Base-by-base conservation (phyloP, 805 yeast species). In the Candida bentonensis region DNA sequence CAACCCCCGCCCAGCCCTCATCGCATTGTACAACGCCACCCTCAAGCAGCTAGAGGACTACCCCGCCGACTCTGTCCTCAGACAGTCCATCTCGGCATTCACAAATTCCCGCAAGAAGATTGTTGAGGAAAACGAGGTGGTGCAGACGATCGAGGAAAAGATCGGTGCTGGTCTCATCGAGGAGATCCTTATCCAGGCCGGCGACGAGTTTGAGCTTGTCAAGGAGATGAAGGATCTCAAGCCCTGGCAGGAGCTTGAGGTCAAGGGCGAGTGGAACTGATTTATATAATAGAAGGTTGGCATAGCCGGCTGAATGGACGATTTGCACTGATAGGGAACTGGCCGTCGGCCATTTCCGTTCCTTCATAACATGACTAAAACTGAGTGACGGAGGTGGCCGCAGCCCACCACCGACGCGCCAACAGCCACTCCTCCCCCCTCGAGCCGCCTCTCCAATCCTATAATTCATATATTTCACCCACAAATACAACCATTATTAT, bases 91-190 rank as follows among this genome's bases (percentile, higher is more conserved):
- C 3, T 82, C 79, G 62, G 73, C 76, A 46, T 65, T 85, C 61
- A 83, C 92, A 43, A 72, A 71, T 53, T 70, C 80, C 57, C 75
- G 95, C 58, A 69, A 80, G 58, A 65, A 68, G 39, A 67, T 82
- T 42, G 94, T 83, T 20, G 77, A 82, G 58, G 56, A 63, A 40
- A 72, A 73, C 48, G 84, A 78, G 51, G 73, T 76, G 44, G 63
- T 71, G 36, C 81, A 73, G 54, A 73, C 69, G 49, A 82, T 85
- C 52, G 95, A 85, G 66, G 64, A 68, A 50, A 64, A 76, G 59
- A 79, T 85, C 50, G 94, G 94, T 17, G 77, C 80, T 49, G 95
- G 95, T 1, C 72, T 85, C 55, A 78, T 84, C 50, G 95, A 85
- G 65, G 94, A 85, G 67, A 65, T 85, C 47, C 58, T 85, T 45